A percentile compares a stretch with the other conserved stretches of the same genome.
Conservation (phyloP, 441 rosid species). For the Populus hybrid region DNA sequence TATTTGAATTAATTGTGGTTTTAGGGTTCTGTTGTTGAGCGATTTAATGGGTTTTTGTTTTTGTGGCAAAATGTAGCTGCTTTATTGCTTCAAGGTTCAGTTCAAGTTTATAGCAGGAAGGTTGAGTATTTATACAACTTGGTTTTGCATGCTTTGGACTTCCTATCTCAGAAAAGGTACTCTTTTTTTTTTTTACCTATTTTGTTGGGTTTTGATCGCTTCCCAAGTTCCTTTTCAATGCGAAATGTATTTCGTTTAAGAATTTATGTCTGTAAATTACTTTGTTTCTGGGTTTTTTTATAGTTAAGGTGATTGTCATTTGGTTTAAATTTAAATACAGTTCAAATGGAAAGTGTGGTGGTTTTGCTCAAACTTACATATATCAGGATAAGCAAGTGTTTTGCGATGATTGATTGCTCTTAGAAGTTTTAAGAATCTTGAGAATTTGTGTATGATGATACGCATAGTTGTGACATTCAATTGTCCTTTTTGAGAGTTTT, state of each 20-base stretch:
- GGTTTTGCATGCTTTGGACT: conserved; percentile 86
- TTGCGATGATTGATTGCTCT: not conserved
- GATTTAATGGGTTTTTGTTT: not conserved
- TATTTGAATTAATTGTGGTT: not conserved
- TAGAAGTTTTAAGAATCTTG: not conserved
- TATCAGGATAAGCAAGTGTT: not conserved
- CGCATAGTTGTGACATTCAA: not conserved
- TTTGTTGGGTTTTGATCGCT: not conserved
- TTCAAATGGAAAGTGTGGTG: not conserved
- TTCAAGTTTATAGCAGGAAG: conserved; percentile 88
- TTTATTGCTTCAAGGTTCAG: conserved; percentile 89
- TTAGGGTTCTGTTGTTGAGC: not conserved
- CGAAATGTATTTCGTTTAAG: not conserved
- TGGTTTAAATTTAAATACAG: no score
- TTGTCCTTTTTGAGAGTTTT: not conserved
- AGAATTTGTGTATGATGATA: not conserved
- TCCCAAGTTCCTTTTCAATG: not conserved
- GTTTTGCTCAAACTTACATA: not conserved
- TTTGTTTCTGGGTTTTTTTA: not conserved
- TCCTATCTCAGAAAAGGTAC: conserved; percentile 76
- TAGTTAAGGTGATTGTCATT: not conserved
- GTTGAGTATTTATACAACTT: conserved; percentile 86
- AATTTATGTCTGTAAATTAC: not conserved
- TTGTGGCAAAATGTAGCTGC: conserved; percentile 59
- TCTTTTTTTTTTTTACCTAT: not conserved